These are phyloP conservation scores for Podaxis pistillaris DNA, from an alignment of 768 basidiomycete species.

Conservation along the genomic window DNA sequence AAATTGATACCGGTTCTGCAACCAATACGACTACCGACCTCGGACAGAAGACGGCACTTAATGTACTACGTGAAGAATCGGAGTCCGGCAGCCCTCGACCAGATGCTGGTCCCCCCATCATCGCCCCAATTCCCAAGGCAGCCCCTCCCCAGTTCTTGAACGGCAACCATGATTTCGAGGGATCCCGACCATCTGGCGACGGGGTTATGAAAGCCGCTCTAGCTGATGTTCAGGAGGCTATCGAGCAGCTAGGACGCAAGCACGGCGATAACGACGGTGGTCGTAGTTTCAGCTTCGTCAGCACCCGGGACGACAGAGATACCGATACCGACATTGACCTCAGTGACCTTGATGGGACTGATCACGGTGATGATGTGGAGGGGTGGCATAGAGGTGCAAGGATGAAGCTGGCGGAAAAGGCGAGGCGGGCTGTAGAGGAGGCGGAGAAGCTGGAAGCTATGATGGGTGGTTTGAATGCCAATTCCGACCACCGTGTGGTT, in stretches of 20 bases:
- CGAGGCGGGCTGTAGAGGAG: slow-evolving; percentile 60
- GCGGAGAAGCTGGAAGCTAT: slow-evolving; percentile 46
- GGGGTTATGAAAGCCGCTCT: slow-evolving; percentile 84
- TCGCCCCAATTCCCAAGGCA: slow-evolving; percentile 36
- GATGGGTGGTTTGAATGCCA: slow-evolving; percentile 29
- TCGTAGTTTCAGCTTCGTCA: slow-evolving; percentile 77
- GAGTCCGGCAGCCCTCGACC: slow-evolving; percentile 35
- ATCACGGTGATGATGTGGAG: slow-evolving; percentile 36
- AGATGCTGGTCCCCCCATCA: slow-evolving; percentile 23
- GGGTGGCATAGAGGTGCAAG: slow-evolving; percentile 67
- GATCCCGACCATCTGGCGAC: slow-evolving; percentile 27
- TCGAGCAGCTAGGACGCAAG: slow-evolving; percentile 74
- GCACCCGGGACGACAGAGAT: slow-evolving; percentile 57
- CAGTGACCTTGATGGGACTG: slow-evolving; percentile 45
- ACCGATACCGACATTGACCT: slow-evolving; percentile 53
- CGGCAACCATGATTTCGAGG: slow-evolving; percentile 20
- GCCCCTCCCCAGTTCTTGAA: slow-evolving; percentile 29
- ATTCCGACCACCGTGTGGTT: slow-evolving; percentile 17
- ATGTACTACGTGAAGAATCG: slow-evolving; percentile 47
- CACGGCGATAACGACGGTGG: slow-evolving; percentile 50
- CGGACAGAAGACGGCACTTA: slow-evolving; percentile 28
- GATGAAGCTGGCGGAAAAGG: slow-evolving; percentile 67
- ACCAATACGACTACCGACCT: background rate
- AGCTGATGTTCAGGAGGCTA: slow-evolving; percentile 88
- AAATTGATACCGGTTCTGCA: background rate